These are phyloP conservation scores for Copromyces sp. DNA, from an alignment of 495 filamentous ascomycete genomes.

Conservation along the genomic window DNA sequence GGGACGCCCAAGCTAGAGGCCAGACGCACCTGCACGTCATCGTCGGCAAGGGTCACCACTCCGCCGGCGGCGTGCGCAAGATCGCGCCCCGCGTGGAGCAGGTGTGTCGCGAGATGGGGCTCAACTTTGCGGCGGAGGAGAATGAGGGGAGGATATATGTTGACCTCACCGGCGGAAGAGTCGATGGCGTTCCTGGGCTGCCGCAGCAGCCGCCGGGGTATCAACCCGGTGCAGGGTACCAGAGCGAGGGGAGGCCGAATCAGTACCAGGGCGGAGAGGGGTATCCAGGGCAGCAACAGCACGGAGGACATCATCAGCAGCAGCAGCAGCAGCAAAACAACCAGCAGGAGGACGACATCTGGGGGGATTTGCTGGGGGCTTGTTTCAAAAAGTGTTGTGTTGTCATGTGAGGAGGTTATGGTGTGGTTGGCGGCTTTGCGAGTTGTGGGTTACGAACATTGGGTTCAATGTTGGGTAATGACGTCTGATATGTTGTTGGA, in stretches of 20 bases:
- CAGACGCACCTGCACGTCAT: conserved; percentile 67
- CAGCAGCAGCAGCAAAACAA: conserved; percentile 26
- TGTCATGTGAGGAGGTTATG: conserved; percentile 55
- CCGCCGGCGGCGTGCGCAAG: conserved; percentile 66
- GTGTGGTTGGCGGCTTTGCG: neutral
- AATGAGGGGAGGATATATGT: conserved; percentile 78
- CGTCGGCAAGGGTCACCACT: conserved; percentile 92
- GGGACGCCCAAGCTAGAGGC: conserved; percentile 56
- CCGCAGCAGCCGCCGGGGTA: conserved; percentile 33
- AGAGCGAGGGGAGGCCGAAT: conserved; percentile 16
- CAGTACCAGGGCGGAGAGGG: conserved; percentile 21
- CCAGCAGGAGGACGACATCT: conserved; percentile 49
- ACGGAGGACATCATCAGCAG: conserved; percentile 11
- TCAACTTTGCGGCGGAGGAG: conserved; percentile 73
- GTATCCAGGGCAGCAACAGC: conserved; percentile 8
- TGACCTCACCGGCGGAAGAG: conserved; percentile 27
- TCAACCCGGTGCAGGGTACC: conserved; percentile 23
- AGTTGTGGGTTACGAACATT: neutral
- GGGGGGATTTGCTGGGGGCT: conserved; percentile 49
- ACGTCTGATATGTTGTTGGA: neutral
- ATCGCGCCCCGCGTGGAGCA: conserved; percentile 85
- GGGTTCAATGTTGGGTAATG: neutral
- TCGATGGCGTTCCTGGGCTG: conserved; percentile 35
- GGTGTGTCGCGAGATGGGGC: conserved; percentile 68
- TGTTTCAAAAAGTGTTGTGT: conserved; percentile 62